Conservation (phyloP, 1,284 basidiomycete genomes). For the Vanrija sp. region DNA sequence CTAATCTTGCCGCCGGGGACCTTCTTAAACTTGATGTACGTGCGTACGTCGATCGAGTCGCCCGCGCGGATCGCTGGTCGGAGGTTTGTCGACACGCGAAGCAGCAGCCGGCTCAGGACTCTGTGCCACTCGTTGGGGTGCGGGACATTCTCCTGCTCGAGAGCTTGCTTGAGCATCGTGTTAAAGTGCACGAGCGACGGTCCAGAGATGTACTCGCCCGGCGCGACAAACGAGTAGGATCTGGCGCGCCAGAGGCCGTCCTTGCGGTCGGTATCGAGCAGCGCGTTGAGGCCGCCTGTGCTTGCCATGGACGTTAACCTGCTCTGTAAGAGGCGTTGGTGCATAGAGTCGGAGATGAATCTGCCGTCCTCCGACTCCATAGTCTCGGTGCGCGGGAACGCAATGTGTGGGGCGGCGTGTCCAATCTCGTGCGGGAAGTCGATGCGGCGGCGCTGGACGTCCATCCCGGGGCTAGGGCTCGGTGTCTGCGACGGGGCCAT, state of each 20-base stretch:
- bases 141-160: conserved; percentile 65
- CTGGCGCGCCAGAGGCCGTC: conserved; percentile 45
- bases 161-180: conserved; percentile 73
- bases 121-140: conserved; percentile 81
- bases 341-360: conserved; percentile 21
- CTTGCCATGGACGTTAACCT: conserved; percentile 36
- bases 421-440: conserved; percentile 9
- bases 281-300: conserved; percentile 39
- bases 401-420: conserved; percentile 14
- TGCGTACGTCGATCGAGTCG: conserved; percentile 84
- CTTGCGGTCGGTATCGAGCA: conserved; percentile 40
- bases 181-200: conserved; percentile 82
- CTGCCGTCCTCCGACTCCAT: conserved; percentile 26
- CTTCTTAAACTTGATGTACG: conserved; percentile 98
- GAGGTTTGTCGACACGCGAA: conserved; percentile 44
- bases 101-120: conserved; percentile 63
- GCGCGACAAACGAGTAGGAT: conserved; percentile 36
- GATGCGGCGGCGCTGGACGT: not conserved
- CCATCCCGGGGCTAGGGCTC: not conserved
- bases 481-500: conserved; percentile 3
- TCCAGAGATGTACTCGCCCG: conserved; percentile 62
- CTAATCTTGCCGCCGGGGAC: conserved; percentile 87
- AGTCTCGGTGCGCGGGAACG: conserved; percentile 39
- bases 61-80: conserved; percentile 54
- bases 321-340: conserved; percentile 19